Evolutionary conservation across 352 stramenopile genomes (phyloP), one percentile per base, ranked within the genome.

Genomic region (Peronospora destructor): DNA sequence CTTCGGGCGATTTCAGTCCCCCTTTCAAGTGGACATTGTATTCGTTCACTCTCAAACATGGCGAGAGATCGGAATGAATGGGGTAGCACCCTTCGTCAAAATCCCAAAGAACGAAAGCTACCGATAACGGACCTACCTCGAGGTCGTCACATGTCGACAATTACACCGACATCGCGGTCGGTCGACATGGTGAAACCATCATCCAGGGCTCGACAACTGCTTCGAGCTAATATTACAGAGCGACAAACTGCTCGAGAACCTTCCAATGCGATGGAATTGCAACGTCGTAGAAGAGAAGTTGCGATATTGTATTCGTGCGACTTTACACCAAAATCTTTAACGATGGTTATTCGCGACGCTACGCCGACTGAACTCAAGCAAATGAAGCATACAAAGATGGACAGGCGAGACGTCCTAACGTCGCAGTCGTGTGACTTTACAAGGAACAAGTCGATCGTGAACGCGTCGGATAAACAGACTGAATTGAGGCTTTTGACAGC

Each of bases 1-100:
- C 34, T 34, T 12, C 40, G 57, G 8, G 17, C 49, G 44, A 53
- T 56, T 37, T 67, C 55, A 48, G 49, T 38, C 2, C 43, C 49
- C 3, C 12, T 26, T 64, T 40, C 41, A 47, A 43, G 25, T n/a
- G 39, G 17, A 30, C 47, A 56, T 39, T 56, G 52, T 1, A 49
- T 53, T 14, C 38, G 56, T 13, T 56, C 47, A 2, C 30, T 62
- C 1, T 48, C 53, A 4, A 61, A 53, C 13, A 43, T 54, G 40
- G 13, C 40, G 10, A 58, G 49, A 45, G 55, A 68, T 3, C 26
- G 17, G 12, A 49, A 9, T 36, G 5, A 11, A 16, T 33, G 47
- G 12, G 0, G 17, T 36, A 23, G 17, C 13, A 30, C 26, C n/a
- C 11, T 6, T 26, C 4, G 23, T 26, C 21, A 12, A 45, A 51